These are phyloP conservation scores for Coriaria nepalensis DNA, from an alignment of 306 rosid species.

Conservation along the genomic window DNA sequence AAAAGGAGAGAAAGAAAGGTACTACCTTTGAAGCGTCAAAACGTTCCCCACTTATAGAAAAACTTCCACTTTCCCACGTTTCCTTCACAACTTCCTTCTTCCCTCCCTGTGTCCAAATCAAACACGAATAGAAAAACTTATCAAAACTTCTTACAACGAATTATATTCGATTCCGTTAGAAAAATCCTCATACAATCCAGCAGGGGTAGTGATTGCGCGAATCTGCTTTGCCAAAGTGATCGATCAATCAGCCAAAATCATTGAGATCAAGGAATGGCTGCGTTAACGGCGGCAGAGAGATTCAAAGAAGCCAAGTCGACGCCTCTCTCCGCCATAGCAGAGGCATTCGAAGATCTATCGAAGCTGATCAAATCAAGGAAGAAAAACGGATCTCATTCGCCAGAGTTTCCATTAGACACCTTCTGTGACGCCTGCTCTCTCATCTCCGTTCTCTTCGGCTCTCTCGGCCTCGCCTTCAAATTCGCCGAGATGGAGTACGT, in stretches of 20 bases:
- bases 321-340: constrained; percentile 59
- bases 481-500: constrained; percentile 87
- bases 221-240: constrained; percentile 5
- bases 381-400: constrained; percentile 1
- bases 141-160: too few relatives aligned
- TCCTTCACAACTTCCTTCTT: too few relatives aligned
- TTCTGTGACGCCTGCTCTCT: constrained; percentile 55
- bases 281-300: constrained; percentile 2
- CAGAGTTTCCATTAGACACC: constrained; percentile 28
- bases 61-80: too few relatives aligned
- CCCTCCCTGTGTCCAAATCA: too few relatives aligned
- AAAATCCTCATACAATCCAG: too few relatives aligned
- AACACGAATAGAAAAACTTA: too few relatives aligned
- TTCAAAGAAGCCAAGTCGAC: constrained; percentile 3
- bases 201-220: too few relatives aligned
- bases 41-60: too few relatives aligned
- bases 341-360: constrained; percentile 53
- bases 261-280: too few relatives aligned
- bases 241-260: neutral
- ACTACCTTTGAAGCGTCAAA: too few relatives aligned
- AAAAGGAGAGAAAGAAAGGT: too few relatives aligned
- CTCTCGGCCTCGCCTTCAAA: constrained; percentile 86
- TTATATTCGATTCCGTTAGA: too few relatives aligned
- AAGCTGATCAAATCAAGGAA: constrained; percentile 12
- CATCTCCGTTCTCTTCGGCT: constrained; percentile 61